phyloP scores from a whole-genome alignment of 192 early-diverging fungal species.

The Coemansia sp. region DNA sequence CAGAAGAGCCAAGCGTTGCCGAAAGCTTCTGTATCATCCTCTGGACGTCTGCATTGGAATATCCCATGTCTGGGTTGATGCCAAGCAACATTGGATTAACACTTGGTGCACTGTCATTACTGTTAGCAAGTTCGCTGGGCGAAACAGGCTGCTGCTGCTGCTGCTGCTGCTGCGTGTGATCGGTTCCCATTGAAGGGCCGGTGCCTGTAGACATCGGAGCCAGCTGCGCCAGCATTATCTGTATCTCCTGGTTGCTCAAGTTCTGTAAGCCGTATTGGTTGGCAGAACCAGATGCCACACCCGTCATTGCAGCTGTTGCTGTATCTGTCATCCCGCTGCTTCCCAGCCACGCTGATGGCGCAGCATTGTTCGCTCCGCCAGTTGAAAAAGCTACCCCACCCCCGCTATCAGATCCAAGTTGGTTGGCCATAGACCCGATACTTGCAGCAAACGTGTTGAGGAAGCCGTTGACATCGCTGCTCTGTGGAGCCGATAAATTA shows the following conservation, averaged over 20 bases:
- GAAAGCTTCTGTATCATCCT: background rate
- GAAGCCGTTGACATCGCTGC: conserved; percentile 40
- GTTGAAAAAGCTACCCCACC: background rate
- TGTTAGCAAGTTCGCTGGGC: background rate
- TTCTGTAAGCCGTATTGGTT: background rate
- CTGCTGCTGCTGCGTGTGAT: background rate
- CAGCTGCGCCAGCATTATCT: background rate
- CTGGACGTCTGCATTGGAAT: background rate
- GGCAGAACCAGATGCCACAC: background rate
- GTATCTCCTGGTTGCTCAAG: background rate
- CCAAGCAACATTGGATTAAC: background rate
- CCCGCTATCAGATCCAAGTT: conserved; percentile 22
- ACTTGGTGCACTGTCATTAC: background rate
- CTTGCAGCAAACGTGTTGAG: conserved; percentile 49
- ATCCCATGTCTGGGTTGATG: background rate
- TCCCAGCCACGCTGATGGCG: background rate
- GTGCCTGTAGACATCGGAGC: background rate
- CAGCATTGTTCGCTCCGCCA: background rate
- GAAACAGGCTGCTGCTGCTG: background rate
- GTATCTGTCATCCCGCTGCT: background rate
- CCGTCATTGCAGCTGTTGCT: background rate
- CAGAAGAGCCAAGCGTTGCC: background rate
- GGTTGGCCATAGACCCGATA: conserved; percentile 44
- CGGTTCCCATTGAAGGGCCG: background rate
- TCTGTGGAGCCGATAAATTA: background rate